phyloP scores from a whole-genome alignment of 2,329 filamentous ascomycete genomes.

The Chrysosporium keratinophilum region DNA sequence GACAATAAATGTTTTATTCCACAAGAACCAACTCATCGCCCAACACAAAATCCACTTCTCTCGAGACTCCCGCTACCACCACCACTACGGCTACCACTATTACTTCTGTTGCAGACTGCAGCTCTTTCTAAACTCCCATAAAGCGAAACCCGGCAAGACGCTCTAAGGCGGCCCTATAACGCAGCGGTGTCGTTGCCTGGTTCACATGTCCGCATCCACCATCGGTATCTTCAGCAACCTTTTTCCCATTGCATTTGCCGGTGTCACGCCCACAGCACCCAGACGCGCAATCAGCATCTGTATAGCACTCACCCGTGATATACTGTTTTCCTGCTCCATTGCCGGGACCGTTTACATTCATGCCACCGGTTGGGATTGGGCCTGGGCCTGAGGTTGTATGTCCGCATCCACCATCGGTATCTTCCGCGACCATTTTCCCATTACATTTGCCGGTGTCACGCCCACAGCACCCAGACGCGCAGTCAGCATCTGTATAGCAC shows the following conservation, averaged over 20 bases:
- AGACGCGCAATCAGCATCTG: slow-evolving; percentile 22
- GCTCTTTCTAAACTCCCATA: too few relatives aligned
- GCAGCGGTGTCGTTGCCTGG: too few relatives aligned
- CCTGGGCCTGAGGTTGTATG: not conserved
- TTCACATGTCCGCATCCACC: slow-evolving; percentile 28
- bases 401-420: slow-evolving; percentile 30
- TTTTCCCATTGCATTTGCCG: slow-evolving; percentile 27
- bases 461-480: slow-evolving; percentile 23
- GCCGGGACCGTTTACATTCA: not conserved
- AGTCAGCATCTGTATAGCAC: slow-evolving; percentile 22
- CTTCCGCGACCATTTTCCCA: slow-evolving; percentile 26
- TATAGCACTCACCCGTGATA: slow-evolving; percentile 22
- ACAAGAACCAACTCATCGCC: too few relatives aligned
- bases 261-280: slow-evolving; percentile 26
- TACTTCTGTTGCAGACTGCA: too few relatives aligned
- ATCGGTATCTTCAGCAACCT: slow-evolving; percentile 28
- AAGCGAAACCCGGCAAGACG: too few relatives aligned
- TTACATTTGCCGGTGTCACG: slow-evolving; percentile 29
- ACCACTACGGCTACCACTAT: too few relatives aligned
- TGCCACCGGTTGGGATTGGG: not conserved
- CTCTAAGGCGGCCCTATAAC: too few relatives aligned
- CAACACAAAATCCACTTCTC: too few relatives aligned
- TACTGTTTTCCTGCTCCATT: slow-evolving; percentile 17
- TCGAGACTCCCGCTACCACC: too few relatives aligned
- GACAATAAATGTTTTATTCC: too few relatives aligned